Percentiles rank a stretch among this genome's conserved stretches.
phyloP scores from a whole-genome alignment of 257 asterid species.

The Solanum appendiculatum region DNA sequence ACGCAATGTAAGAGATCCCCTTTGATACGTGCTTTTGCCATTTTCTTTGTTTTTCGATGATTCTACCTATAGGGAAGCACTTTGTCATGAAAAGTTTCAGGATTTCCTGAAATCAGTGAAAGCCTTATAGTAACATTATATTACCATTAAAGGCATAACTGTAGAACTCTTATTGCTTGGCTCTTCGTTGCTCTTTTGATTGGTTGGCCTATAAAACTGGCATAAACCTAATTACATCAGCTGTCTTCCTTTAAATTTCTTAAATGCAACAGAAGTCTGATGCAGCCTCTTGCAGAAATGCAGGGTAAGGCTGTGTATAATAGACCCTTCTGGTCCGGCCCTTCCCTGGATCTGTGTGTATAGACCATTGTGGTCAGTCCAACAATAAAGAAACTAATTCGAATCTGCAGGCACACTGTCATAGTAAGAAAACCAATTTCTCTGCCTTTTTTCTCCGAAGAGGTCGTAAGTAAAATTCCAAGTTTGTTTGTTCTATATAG shows the following conservation, averaged over 20 bases:
- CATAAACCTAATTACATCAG: neutral
- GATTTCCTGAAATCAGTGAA: neutral
- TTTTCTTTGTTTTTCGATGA: neutral
- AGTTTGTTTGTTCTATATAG: neutral
- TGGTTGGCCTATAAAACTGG: neutral
- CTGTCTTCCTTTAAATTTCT: neutral
- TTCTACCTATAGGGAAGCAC: neutral
- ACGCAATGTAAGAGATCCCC: slow-evolving; percentile 34
- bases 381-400: neutral
- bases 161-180: neutral
- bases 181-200: neutral
- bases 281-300: neutral
- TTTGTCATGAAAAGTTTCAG: neutral
- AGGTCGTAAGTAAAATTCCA: neutral
- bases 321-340: neutral
- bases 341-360: neutral
- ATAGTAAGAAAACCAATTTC: too few relatives aligned
- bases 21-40: neutral
- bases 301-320: neutral
- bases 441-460: neutral
- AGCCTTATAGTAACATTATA: neutral
- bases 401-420: neutral
- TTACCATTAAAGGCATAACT: neutral
- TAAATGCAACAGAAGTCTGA: neutral
- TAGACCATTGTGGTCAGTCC: neutral